These are phyloP conservation scores for Lipomyces oligophaga DNA, from an alignment of 805 yeast genomes.

Conservation along the genomic window DNA sequence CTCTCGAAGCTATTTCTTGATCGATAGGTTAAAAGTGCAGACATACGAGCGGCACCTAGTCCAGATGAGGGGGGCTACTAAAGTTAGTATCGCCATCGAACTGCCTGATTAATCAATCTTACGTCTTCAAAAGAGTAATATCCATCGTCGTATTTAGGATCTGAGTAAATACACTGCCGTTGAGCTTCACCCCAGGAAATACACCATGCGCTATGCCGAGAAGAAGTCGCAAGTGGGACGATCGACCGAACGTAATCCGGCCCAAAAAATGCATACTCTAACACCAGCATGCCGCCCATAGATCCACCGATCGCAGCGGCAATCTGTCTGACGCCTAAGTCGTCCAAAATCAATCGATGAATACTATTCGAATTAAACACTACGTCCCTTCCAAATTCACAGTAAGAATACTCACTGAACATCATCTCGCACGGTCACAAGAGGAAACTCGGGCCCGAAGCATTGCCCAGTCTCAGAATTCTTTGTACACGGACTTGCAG, in stretches of 20 bases:
- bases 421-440: slow-evolving; percentile 92
- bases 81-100: not conserved
- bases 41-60: slow-evolving; percentile 94
- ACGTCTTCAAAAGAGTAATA: slow-evolving; percentile 65
- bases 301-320: slow-evolving; percentile 95
- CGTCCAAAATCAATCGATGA: slow-evolving; percentile 73
- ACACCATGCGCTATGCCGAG: slow-evolving; percentile 97
- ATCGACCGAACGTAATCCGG: slow-evolving; percentile 61
- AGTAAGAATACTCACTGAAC: slow-evolving; percentile 38
- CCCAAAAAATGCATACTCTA: slow-evolving; percentile 80
- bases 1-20: slow-evolving; percentile 88
- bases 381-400: not conserved
- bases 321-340: slow-evolving; percentile 68
- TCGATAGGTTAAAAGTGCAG: slow-evolving; percentile 88
- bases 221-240: slow-evolving; percentile 88
- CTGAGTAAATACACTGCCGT: slow-evolving; percentile 91
- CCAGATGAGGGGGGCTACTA: slow-evolving; percentile 71
- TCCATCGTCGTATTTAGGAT: slow-evolving; percentile 89
- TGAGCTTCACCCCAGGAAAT: slow-evolving; percentile 99
- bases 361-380: slow-evolving; percentile 40
- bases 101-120: not conserved
- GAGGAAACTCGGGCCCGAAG: slow-evolving; percentile 93
- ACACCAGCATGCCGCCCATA: slow-evolving; percentile 96
- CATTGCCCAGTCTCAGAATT: slow-evolving; percentile 69
- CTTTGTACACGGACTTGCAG: slow-evolving; percentile 84